Base-by-base conservation (phyloP, 805 yeast species). In the Wickerhamiella kazuoi region DNA sequence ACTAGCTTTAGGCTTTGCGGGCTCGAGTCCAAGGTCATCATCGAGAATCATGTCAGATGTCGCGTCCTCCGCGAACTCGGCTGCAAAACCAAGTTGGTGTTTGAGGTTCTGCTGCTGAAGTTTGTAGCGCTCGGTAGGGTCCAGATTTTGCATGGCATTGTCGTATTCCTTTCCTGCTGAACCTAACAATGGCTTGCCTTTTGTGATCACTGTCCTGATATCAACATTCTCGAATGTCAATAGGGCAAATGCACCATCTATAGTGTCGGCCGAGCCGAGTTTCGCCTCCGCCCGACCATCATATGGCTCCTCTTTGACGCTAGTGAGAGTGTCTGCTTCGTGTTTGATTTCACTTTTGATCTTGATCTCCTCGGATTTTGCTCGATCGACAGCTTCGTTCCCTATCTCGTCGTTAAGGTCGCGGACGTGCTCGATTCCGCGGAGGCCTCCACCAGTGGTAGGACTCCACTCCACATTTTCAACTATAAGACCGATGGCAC, bases 401-500 rank as follows among this genome's bases (percentile, higher is more conserved):
- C 41, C 48, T n/a, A 37, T 39, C 35, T 44, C 40, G 5, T 36
- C 30, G 14, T 46, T 43, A 7, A 39, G 29, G 9, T 35, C 40
- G 7, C 23, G 21, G 3, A 30, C 33, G n/a, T 28, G 2, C 21
- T 26, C 36, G 8, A 33, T 14, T 15, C 28, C 28, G 9, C 21
- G 21, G 8, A 6, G 13, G 6, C 9, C 31, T 17, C 37, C 34
- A 34, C 30, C 31, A 21, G 21, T 23, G 48, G 79, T 80, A 1
- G 97, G 97, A 51, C 82, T 83, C 97, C 97, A 90, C 23, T 64
- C 51, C 1, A 86, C 74, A 56, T 82, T 76, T 34, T 73, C 71
- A 3, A 84, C 87, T 21, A 90, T 84, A 3, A 93, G 93, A 7
- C 97, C 97, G 49, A 90, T 71, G 0, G 98, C 97, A 40, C 83